These are phyloP conservation scores for Nitzschia sp. DNA, from an alignment of 108 stramenopile species.

Conservation along the genomic window DNA sequence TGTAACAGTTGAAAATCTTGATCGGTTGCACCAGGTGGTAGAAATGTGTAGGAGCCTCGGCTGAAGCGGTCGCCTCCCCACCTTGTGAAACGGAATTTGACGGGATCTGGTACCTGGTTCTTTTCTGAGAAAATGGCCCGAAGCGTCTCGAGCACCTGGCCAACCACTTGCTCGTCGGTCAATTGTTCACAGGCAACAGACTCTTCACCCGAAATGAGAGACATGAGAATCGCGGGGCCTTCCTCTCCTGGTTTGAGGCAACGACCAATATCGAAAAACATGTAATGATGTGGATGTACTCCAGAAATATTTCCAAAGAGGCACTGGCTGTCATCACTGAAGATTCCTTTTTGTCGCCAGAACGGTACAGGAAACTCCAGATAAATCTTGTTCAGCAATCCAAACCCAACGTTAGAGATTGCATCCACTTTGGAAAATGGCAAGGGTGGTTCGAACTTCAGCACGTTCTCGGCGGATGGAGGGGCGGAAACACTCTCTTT, in stretches of 20 bases:
- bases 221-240: slow-evolving; percentile 51
- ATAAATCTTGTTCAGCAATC: slow-evolving; percentile 68
- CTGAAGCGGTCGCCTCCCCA: slow-evolving; percentile 60
- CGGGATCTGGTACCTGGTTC: slow-evolving; percentile 42
- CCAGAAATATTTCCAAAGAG: slow-evolving; percentile 63
- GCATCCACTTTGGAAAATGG: slow-evolving; percentile 68
- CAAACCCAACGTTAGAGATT: slow-evolving; percentile 72
- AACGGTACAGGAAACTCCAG: slow-evolving; percentile 48
- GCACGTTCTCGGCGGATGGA: background rate
- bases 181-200: slow-evolving; percentile 47
- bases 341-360: slow-evolving; percentile 41
- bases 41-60: slow-evolving; percentile 57
- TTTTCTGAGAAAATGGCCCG: slow-evolving; percentile 33
- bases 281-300: slow-evolving; percentile 58
- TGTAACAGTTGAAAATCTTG: slow-evolving; percentile 60
- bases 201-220: slow-evolving; percentile 56
- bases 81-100: slow-evolving; percentile 32
- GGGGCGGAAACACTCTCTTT: slow-evolving; percentile 43
- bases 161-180: slow-evolving; percentile 39
- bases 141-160: slow-evolving; percentile 44
- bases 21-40: slow-evolving; percentile 59
- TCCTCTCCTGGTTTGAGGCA: slow-evolving; percentile 26
- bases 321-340: slow-evolving; percentile 22
- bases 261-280: slow-evolving; percentile 63
- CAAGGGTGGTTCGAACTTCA: slow-evolving; percentile 65